Evolutionary conservation across 176 grass and related monocot species (phyloP).

Genomic region (Saccharum officinarum): DNA sequence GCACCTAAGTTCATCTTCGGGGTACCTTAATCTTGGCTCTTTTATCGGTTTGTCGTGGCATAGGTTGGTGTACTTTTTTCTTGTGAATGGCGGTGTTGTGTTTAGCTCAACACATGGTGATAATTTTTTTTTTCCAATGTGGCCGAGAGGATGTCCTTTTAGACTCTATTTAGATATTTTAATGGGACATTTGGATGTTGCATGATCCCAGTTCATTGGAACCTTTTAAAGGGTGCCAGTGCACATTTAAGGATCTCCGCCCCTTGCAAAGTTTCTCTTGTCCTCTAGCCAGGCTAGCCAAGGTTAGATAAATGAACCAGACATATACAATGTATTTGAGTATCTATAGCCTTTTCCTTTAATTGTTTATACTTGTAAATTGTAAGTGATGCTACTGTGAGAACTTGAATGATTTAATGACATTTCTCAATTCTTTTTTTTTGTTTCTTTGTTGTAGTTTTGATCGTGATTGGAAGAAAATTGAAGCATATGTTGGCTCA

Average conservation of each 20-base stretch:
- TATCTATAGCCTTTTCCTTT: background rate
- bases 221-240: background rate
- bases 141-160: background rate
- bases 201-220: background rate
- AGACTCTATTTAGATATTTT: background rate
- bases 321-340: background rate
- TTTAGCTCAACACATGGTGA: background rate
- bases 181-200: background rate
- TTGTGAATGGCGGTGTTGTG: background rate
- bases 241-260: background rate
- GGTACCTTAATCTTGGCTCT: background rate
- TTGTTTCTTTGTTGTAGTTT: conserved; percentile 52
- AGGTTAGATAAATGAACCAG: background rate
- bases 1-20: background rate
- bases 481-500: conserved; percentile 79
- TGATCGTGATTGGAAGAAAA: conserved; percentile 94
- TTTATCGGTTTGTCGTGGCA: background rate
- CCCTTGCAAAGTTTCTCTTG: background rate
- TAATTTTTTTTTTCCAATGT: background rate
- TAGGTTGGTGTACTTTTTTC: background rate
- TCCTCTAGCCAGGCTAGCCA: background rate
- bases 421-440: background rate
- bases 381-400: background rate
- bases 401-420: background rate
- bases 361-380: background rate